phyloP scores from a whole-genome alignment of 129 eudicot species.

The Gnaphalium uliginosum region DNA sequence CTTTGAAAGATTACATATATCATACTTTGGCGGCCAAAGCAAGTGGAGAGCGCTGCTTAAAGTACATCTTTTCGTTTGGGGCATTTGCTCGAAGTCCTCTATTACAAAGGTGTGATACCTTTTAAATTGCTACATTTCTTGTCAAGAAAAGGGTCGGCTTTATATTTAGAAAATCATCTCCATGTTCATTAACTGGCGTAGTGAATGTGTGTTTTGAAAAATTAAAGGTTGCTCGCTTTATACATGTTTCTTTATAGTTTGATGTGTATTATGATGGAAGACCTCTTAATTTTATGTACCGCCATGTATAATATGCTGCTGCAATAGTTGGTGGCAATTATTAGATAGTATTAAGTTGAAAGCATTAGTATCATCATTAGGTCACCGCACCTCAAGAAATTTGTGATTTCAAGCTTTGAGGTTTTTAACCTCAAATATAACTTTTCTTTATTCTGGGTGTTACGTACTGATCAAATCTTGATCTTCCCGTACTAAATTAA shows the following conservation, averaged over 20 bases:
- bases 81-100: constrained; percentile 90
- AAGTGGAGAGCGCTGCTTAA: constrained; percentile 93
- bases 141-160: neutral
- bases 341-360: neutral
- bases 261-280: neutral
- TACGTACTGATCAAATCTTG: neutral
- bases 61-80: constrained; percentile 84
- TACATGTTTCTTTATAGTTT: neutral
- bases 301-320: neutral
- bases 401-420: neutral
- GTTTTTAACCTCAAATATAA: neutral
- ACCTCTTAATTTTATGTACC: neutral
- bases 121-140: neutral
- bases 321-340: neutral
- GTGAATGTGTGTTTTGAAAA: neutral
- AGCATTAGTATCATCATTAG: neutral
- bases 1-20: constrained; percentile 72
- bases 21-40: constrained; percentile 95
- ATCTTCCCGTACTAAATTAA: neutral
- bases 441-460: neutral
- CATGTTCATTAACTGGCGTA: neutral
- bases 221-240: neutral
- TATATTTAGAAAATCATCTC: neutral
- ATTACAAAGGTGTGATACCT: constrained; percentile 45
- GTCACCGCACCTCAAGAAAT: neutral